A percentile compares a stretch with the other conserved stretches of the same genome.
phyloP scores from a whole-genome alignment of 139 green algal genomes.

The Ettlia oleoabundans region DNA sequence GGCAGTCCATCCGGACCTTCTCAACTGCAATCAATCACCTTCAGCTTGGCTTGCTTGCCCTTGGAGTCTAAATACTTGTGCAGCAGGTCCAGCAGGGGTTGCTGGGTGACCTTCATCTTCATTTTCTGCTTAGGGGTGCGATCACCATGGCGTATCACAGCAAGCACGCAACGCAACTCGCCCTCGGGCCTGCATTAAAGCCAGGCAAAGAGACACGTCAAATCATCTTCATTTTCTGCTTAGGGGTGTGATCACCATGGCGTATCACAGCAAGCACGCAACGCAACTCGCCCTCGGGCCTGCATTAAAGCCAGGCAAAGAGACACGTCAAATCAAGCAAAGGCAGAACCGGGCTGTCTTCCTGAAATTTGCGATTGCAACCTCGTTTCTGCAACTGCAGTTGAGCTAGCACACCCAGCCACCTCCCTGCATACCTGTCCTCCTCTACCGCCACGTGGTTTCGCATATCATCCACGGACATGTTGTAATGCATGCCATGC shows the following conservation, averaged over 20 bases:
- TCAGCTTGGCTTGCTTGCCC: constrained; percentile 98
- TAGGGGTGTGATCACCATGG: constrained; percentile 95
- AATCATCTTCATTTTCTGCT: constrained; percentile 98
- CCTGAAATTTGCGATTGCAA: too few relatives aligned
- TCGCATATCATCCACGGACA: constrained; percentile 30
- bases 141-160: constrained; percentile 90
- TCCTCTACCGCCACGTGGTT: constrained; percentile 22
- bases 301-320: neutral
- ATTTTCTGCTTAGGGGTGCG: constrained; percentile 99
- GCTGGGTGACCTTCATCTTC: constrained; percentile 89
- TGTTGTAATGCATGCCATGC: constrained; percentile 21
- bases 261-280: constrained; percentile 95
- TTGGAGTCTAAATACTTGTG: constrained; percentile 87
- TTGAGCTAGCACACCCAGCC: too few relatives aligned
- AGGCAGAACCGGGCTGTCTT: neutral
- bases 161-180: constrained; percentile 95
- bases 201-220: neutral
- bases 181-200: constrained; percentile 46
- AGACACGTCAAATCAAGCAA: constrained; percentile 47
- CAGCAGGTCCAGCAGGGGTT: constrained; percentile 86
- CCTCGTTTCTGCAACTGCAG: too few relatives aligned
- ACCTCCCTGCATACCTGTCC: constrained; percentile 2
- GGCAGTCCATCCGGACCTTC: too few relatives aligned
- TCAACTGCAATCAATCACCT: constrained; percentile 57
- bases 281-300: constrained; percentile 83